These are phyloP conservation scores for Cenchrus fungigraminus DNA, from an alignment of 176 grass and related monocot genomes.

Conservation along the genomic window DNA sequence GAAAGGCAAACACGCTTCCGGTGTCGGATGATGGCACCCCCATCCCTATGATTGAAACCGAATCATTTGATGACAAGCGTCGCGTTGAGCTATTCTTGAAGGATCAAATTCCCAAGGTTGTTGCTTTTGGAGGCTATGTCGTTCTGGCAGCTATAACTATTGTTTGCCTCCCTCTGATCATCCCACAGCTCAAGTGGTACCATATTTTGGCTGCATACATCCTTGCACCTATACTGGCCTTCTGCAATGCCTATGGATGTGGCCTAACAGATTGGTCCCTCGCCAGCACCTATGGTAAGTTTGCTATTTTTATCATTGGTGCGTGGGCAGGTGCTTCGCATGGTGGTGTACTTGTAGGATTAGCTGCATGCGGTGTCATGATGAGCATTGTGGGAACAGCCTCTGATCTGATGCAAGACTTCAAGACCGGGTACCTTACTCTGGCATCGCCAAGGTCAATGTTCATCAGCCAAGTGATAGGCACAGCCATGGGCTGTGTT, in stretches of 20 bases:
- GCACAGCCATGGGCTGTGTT: conserved; percentile 45
- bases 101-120: conserved; percentile 64
- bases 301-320: conserved; percentile 47
- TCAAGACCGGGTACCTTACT: conserved; percentile 46
- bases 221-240: conserved; percentile 31
- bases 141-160: conserved; percentile 49
- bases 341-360: conserved; percentile 36
- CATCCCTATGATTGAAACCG: not conserved
- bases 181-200: conserved; percentile 77
- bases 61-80: conserved; percentile 73
- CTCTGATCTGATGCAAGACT: conserved; percentile 47
- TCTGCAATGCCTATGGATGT: conserved; percentile 46
- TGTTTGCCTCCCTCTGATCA: conserved; percentile 55
- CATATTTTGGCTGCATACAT: conserved; percentile 35
- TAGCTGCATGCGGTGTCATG: conserved; percentile 40
- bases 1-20: conserved; percentile 45
- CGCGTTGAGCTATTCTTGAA: conserved; percentile 63
- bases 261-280: conserved; percentile 52
- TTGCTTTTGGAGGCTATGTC: conserved; percentile 61
- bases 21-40: conserved; percentile 36
- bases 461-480: conserved; percentile 41
- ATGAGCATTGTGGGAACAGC: conserved; percentile 47
- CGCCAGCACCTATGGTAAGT: conserved; percentile 41
- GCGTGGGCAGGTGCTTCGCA: not conserved
- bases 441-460: conserved; percentile 38